Conservation (phyloP, 2,329 filamentous ascomycete species). For the Talaromyces sp. region DNA sequence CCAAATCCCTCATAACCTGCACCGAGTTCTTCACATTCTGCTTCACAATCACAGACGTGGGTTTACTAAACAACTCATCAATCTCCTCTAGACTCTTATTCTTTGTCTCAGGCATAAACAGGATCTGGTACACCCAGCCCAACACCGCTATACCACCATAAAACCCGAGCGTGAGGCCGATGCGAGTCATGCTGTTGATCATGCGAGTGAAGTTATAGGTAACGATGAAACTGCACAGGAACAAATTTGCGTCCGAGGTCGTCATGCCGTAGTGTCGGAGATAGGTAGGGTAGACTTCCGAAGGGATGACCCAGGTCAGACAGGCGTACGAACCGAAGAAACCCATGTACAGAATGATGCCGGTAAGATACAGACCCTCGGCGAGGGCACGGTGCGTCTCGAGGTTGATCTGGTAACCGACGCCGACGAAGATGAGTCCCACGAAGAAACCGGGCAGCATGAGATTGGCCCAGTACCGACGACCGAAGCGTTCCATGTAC, state of each 20-base stretch:
- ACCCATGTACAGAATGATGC: slow-evolving; percentile 58
- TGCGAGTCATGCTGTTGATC: slow-evolving; percentile 63
- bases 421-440: slow-evolving; percentile 63
- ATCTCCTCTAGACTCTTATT: slow-evolving; percentile 68
- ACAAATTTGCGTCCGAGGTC: slow-evolving; percentile 63
- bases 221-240: slow-evolving; percentile 68
- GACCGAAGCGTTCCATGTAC: slow-evolving; percentile 68
- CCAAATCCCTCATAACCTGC: slow-evolving; percentile 45
- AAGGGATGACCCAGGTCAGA: slow-evolving; percentile 63
- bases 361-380: slow-evolving; percentile 62
- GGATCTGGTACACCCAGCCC: slow-evolving; percentile 67
- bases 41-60: slow-evolving; percentile 59
- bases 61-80: slow-evolving; percentile 62
- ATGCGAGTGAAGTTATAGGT: slow-evolving; percentile 72
- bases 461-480: slow-evolving; percentile 69
- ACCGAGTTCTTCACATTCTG: slow-evolving; percentile 52
- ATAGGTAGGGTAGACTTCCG: slow-evolving; percentile 69
- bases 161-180: slow-evolving; percentile 65
- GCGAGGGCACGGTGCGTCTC: slow-evolving; percentile 46
- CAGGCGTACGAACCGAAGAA: slow-evolving; percentile 66
- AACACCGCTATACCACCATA: slow-evolving; percentile 69
- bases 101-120: slow-evolving; percentile 76
- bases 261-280: slow-evolving; percentile 71
- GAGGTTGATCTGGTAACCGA: slow-evolving; percentile 56
- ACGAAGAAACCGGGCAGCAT: slow-evolving; percentile 71